These are phyloP conservation scores for Polyporus tsugae DNA, from an alignment of 1,284 basidiomycete genomes.

Conservation along the genomic window DNA sequence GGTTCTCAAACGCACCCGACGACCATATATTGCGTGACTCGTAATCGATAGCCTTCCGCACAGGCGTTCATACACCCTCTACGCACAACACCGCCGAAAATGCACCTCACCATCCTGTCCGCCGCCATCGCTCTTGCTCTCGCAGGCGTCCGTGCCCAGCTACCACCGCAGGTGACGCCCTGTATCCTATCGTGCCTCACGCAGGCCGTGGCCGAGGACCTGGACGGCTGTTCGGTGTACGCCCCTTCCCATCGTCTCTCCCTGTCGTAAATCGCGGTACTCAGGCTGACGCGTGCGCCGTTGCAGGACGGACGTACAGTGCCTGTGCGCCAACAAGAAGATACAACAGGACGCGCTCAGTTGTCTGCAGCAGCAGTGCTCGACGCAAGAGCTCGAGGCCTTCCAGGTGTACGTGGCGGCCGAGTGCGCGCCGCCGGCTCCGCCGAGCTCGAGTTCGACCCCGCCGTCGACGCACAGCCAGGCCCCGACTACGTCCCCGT, in stretches of 20 bases:
- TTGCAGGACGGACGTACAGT: constrained; percentile 2
- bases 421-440: constrained; percentile 2
- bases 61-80: background rate
- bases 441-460: background rate
- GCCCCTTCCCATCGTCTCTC: background rate
- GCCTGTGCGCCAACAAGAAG: constrained; percentile 11
- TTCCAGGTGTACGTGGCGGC: background rate
- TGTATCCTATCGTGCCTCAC: constrained; percentile 2
- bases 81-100: background rate
- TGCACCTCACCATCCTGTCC: background rate
- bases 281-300: background rate
- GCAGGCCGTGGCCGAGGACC: background rate
- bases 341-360: constrained; percentile 6
- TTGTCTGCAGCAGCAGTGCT: constrained; percentile 7
- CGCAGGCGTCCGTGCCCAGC: constrained; percentile 2
- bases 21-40: background rate
- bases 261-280: background rate
- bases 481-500: no score
- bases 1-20: background rate
- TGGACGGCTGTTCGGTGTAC: constrained; percentile 7
- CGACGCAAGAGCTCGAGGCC: constrained; percentile 2
- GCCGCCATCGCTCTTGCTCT: background rate
- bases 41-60: background rate
- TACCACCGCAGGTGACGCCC: background rate
- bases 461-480: background rate